Conservation (phyloP, 176 grass and related monocot genomes). For the Miscanthus lutarioriparius region DNA sequence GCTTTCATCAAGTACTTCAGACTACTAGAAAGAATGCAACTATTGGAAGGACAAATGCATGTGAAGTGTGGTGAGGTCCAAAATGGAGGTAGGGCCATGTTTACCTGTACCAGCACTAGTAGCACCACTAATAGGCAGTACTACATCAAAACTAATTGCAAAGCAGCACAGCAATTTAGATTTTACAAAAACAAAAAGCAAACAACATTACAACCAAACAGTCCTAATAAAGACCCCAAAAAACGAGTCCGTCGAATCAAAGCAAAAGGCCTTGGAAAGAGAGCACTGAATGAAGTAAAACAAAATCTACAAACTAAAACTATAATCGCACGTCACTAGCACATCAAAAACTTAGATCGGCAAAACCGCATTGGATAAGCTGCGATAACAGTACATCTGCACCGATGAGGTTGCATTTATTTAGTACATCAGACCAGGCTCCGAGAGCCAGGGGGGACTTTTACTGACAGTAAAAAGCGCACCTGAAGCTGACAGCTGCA, state of each 20-base stretch:
- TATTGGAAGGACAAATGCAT: constrained; percentile 6
- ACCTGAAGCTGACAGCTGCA: not conserved
- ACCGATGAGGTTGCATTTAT: not conserved
- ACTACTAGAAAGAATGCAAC: constrained; percentile 15
- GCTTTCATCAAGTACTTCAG: constrained; percentile 10
- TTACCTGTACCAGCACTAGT: constrained; percentile 12
- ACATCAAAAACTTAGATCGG: not conserved
- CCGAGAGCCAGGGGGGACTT: not conserved
- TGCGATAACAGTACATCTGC: not conserved
- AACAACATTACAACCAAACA: not conserved
- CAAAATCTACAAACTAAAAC: not conserved
- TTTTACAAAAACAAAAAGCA: constrained; percentile 3
- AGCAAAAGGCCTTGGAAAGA: not conserved
- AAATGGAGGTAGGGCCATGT: constrained; percentile 18
- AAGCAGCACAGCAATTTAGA: constrained; percentile 7
- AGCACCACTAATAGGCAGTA: not conserved
- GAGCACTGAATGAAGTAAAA: not conserved
- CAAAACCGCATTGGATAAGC: not conserved
- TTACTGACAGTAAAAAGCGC: not conserved
- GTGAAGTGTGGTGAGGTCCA: not conserved
- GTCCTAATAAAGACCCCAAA: constrained; percentile 7
- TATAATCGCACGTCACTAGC: not conserved
- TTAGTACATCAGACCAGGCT: not conserved
- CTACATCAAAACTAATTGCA: not conserved
- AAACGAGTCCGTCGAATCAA: not conserved